Percentiles rank a stretch among this genome's conserved stretches.
These are phyloP conservation scores for Zygosaccharomyces pseudorouxii DNA, from an alignment of 805 yeast species.

Conservation along the genomic window DNA sequence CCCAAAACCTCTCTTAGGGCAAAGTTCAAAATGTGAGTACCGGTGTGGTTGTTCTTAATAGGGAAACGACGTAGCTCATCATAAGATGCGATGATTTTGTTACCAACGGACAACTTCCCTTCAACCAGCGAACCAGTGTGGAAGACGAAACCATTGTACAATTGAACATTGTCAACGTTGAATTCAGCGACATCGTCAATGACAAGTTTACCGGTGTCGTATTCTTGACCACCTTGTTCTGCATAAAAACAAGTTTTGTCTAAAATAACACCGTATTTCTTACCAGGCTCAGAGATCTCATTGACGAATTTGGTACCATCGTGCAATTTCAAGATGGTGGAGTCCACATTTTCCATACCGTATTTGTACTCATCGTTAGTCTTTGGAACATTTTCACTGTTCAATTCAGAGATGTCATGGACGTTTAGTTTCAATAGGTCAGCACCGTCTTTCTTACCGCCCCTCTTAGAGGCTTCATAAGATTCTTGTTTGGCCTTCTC, in stretches of 20 bases:
- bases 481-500: slow-evolving; percentile 87
- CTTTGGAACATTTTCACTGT: slow-evolving; percentile 56
- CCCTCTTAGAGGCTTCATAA: slow-evolving; percentile 91
- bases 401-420: slow-evolving; percentile 72
- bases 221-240: slow-evolving; percentile 99
- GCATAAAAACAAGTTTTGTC: slow-evolving; percentile 95
- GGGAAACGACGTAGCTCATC: slow-evolving; percentile 96
- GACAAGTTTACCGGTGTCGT: slow-evolving; percentile 88
- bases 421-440: slow-evolving; percentile 79
- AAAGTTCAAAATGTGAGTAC: slow-evolving; percentile 90
- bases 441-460: slow-evolving; percentile 57
- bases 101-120: slow-evolving; percentile 66
- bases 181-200: slow-evolving; percentile 86
- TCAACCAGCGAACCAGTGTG: slow-evolving; percentile 86
- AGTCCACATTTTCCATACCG: slow-evolving; percentile 60
- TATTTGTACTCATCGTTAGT: slow-evolving; percentile 84
- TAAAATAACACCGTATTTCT: slow-evolving; percentile 73
- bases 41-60: slow-evolving; percentile 95
- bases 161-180: slow-evolving; percentile 86
- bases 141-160: slow-evolving; percentile 89
- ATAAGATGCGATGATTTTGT: slow-evolving; percentile 74
- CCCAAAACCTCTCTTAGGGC: slow-evolving; percentile 87
- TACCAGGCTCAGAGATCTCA: slow-evolving; percentile 41
- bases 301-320: slow-evolving; percentile 60
- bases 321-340: slow-evolving; percentile 67